Percentiles rank a stretch among this genome's conserved stretches.
These are phyloP conservation scores for Drosera capensis DNA, from an alignment of 148 eudicot genomes.

Conservation along the genomic window DNA sequence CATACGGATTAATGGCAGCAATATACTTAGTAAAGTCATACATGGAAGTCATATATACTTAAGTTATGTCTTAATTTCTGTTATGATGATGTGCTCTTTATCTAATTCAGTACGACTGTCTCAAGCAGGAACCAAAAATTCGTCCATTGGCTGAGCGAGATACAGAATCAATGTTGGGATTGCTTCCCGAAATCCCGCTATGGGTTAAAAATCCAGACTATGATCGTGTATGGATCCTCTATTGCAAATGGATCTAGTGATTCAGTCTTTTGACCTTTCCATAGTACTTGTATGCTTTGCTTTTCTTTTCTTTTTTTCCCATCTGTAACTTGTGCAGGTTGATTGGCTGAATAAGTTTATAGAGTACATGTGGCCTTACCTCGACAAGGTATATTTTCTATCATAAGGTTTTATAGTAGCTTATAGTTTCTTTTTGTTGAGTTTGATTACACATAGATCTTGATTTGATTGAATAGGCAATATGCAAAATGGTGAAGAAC, in stretches of 20 bases:
- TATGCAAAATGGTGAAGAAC: slow-evolving; percentile 63
- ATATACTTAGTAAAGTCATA: too few relatives aligned
- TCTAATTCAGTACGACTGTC: too few relatives aligned
- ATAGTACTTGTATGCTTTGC: not conserved
- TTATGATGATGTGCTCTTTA: too few relatives aligned
- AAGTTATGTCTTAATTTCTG: too few relatives aligned
- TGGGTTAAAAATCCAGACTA: slow-evolving; percentile 91
- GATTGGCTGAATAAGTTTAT: slow-evolving; percentile 90
- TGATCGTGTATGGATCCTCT: slow-evolving; percentile 53
- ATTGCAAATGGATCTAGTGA: slow-evolving; percentile 5
- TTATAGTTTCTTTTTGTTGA: not conserved
- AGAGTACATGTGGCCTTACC: slow-evolving; percentile 74
- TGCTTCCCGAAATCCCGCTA: slow-evolving; percentile 75
- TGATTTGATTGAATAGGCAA: slow-evolving; percentile 32
- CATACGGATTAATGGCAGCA: too few relatives aligned
- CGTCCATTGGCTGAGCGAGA: slow-evolving; percentile 71
- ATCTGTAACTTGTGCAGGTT: slow-evolving; percentile 23
- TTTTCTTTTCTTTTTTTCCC: slow-evolving; percentile 8
- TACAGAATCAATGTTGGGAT: slow-evolving; percentile 32
- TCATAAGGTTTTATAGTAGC: not conserved
- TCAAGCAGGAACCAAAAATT: slow-evolving; percentile 52
- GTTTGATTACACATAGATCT: not conserved
- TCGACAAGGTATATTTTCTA: slow-evolving; percentile 52
- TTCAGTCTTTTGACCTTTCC: not conserved
- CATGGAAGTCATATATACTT: too few relatives aligned